Evolutionary conservation across 108 stramenopile genomes (phyloP), one percentile per base, ranked within the genome.

Genomic region (Bacterosira constricta): DNA sequence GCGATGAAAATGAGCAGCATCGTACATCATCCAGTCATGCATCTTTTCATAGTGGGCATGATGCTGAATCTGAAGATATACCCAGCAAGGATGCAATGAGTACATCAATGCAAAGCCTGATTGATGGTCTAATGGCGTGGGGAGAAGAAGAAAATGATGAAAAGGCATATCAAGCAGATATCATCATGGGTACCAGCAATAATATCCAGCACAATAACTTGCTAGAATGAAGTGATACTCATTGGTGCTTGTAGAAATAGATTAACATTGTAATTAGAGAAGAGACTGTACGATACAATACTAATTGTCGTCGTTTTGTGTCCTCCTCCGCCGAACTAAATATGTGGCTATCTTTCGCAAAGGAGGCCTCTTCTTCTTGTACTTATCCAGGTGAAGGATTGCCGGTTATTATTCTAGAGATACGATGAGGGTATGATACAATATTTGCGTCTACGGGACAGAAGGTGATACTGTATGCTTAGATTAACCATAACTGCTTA

Each of bases 111-210:
- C 87, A 92, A 73, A 92, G 90, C 52, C 61, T 95, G n/a, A 90
- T 95, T n/a, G 89, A 95, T 63, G 91, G 90, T 9, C 69, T 95
- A 36, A 89, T 95, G 86, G 69, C 66, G 39, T 92, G 90, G 90
- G 89, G 93, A n/a, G 93, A 85, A 7, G 75, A 83, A 26, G 78
- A 76, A 34, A 86, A 86, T 47, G 82, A 82, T 45, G 62, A 74
- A 1, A 52, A 49, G 15, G 11, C 50, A 44, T 11, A 62, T 62
- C 51, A 61, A 62, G 6, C 46, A 44, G 61, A 32, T 7, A 20
- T n/a, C 18, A 23, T 62, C 34, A 32, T 18, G 20, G 9, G 26
- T 18, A 7, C 55, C 15, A 20, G 32, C 29, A 18, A 32, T 7
- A 21, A 46, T 38, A 39, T 5, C 12, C 26, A 60, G 13, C n/a